Percentiles rank a stretch among this genome's conserved stretches.
These are phyloP conservation scores for Aspergillus ustus DNA, from an alignment of 2,329 filamentous ascomycete species.

Conservation along the genomic window DNA sequence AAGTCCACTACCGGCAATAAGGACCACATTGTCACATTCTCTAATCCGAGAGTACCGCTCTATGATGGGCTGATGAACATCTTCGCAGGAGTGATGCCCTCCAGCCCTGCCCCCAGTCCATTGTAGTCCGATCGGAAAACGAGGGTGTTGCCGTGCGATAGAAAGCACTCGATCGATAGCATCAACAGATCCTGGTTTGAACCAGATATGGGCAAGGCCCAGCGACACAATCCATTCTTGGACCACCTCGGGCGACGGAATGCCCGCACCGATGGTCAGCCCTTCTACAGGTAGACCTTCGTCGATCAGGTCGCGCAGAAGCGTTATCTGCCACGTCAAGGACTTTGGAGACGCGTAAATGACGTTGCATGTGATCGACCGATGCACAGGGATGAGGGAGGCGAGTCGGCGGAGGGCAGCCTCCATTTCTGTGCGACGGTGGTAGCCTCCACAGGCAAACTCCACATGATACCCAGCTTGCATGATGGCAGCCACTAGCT, in stretches of 20 bases:
- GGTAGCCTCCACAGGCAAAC: conserved; percentile 12
- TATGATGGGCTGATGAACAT: conserved; percentile 89
- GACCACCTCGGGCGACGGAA: conserved; percentile 89
- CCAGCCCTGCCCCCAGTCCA: conserved; percentile 93
- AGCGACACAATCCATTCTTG: conserved; percentile 92
- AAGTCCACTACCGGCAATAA: conserved; percentile 88
- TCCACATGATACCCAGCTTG: conserved; percentile 14
- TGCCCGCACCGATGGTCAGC: conserved; percentile 89
- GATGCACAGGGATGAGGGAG: not conserved
- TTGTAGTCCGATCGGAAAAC: conserved; percentile 85
- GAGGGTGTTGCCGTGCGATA: conserved; percentile 87
- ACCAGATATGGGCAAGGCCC: conserved; percentile 87
- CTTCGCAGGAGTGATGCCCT: conserved; percentile 90
- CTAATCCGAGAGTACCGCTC: conserved; percentile 90
- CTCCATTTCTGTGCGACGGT: not conserved
- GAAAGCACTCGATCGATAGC: conserved; percentile 88
- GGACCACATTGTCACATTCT: conserved; percentile 80
- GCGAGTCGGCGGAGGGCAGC: not conserved
- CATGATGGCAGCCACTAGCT: conserved; percentile 11
- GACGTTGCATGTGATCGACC: conserved; percentile 15
- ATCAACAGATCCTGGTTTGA: conserved; percentile 89
- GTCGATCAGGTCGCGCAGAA: not conserved
- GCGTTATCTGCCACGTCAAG: conserved; percentile 6
- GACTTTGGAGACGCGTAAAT: conserved; percentile 12
- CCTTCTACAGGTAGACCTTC: conserved; percentile 91